Evolutionary conservation across 768 basidiomycete species (phyloP).

Genomic region (Lactarius trivialis): DNA sequence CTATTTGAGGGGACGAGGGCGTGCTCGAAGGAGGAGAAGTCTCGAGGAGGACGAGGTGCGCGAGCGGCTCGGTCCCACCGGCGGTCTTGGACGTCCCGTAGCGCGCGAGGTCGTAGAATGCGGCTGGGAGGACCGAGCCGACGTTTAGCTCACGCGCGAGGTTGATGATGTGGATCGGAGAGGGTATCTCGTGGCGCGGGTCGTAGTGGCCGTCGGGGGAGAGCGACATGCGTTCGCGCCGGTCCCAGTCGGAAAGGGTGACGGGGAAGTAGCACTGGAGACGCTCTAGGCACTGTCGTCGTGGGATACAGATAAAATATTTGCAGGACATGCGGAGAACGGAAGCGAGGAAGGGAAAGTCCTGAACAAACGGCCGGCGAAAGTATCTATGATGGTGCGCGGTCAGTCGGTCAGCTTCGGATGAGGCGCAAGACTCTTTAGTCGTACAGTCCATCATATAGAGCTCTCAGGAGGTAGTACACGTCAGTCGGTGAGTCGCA

Average conservation of each 20-base stretch:
- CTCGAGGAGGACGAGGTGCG: slow-evolving; percentile 17
- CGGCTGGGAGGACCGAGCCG: slow-evolving; percentile 53
- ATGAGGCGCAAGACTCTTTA: slow-evolving; percentile 27
- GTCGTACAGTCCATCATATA: slow-evolving; percentile 71
- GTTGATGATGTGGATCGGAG: slow-evolving; percentile 65
- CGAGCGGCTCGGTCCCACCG: slow-evolving; percentile 39
- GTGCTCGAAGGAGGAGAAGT: not conserved
- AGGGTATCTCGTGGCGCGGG: slow-evolving; percentile 53
- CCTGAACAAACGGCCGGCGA: slow-evolving; percentile 39
- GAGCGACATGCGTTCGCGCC: slow-evolving; percentile 50
- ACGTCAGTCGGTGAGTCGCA: slow-evolving; percentile 64
- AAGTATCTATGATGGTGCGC: slow-evolving; percentile 46
- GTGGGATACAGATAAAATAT: slow-evolving; percentile 66
- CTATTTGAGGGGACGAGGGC: not conserved
- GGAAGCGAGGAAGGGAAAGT: slow-evolving; percentile 55
- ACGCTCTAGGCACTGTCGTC: slow-evolving; percentile 51
- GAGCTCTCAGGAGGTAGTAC: slow-evolving; percentile 54
- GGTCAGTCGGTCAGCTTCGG: not conserved
- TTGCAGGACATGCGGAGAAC: slow-evolving; percentile 70
- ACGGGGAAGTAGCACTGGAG: slow-evolving; percentile 61
- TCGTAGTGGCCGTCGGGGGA: slow-evolving; percentile 46
- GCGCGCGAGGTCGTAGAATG: slow-evolving; percentile 67
- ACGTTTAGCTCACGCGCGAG: slow-evolving; percentile 61
- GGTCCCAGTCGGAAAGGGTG: slow-evolving; percentile 63
- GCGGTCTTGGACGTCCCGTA: slow-evolving; percentile 68